A percentile compares a stretch with the other conserved stretches of the same genome.
phyloP scores from a whole-genome alignment of 257 asterid species.

The Primulina huaijiensis region DNA sequence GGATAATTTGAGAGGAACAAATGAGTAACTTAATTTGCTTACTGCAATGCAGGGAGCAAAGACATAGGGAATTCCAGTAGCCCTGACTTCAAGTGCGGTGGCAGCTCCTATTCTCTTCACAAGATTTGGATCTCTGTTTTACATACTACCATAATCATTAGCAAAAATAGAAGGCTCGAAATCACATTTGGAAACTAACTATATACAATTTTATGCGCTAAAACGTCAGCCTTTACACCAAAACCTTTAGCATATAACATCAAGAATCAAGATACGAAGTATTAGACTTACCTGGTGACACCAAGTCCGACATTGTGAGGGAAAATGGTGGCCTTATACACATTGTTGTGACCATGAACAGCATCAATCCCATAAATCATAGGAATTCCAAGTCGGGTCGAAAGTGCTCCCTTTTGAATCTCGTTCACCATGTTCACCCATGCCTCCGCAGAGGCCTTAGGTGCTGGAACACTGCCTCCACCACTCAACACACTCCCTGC shows the following conservation, averaged over 20 bases:
- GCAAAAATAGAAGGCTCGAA: neutral
- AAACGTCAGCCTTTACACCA: neutral
- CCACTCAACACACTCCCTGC: conserved; percentile 63
- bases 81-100: conserved; percentile 70
- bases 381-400: conserved; percentile 57
- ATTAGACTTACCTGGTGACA: conserved; percentile 40
- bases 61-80: conserved; percentile 60
- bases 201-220: neutral
- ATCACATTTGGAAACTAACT: neutral
- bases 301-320: conserved; percentile 71
- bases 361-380: conserved; percentile 50
- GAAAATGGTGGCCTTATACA: conserved; percentile 51
- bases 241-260: neutral
- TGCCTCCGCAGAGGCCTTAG: conserved; percentile 37
- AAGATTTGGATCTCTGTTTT: conserved; percentile 53
- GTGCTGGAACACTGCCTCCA: conserved; percentile 45
- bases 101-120: conserved; percentile 66
- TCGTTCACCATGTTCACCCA: conserved; percentile 56
- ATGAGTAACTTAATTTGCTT: conserved; percentile 3
- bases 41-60: conserved; percentile 71
- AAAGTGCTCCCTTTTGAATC: conserved; percentile 49
- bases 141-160: neutral
- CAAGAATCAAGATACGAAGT: neutral
- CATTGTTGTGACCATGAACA: conserved; percentile 52
- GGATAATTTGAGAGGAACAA: neutral